Evolutionary conservation across 2,329 filamentous ascomycete genomes (phyloP).

Genomic region (Hortaea sp.): DNA sequence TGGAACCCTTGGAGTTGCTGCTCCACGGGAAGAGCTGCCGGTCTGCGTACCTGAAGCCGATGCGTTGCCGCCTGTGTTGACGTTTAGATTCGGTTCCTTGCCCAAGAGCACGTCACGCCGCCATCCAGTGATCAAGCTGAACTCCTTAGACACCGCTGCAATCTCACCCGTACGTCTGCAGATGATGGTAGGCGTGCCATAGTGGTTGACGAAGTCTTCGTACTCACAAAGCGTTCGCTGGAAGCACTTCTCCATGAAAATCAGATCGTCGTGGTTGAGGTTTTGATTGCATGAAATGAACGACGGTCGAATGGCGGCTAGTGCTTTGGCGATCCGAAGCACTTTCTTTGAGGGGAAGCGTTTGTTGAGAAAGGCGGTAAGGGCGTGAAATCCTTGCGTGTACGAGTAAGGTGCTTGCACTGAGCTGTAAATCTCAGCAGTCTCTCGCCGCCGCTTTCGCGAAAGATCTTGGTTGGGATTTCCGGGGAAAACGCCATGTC

Average conservation of each 20-base stretch:
- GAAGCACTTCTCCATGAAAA: conserved; percentile 97
- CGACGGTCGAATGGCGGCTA: conserved; percentile 82
- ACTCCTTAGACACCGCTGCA: conserved; percentile 92
- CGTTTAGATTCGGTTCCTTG: conserved; percentile 76
- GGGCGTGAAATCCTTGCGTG: conserved; percentile 77
- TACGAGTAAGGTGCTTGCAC: conserved; percentile 91
- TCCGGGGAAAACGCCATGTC: conserved; percentile 18
- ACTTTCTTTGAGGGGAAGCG: conserved; percentile 71
- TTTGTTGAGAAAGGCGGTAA: conserved; percentile 68
- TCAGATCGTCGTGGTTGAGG: conserved; percentile 76
- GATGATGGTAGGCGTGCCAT: conserved; percentile 82
- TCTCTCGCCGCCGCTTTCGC: conserved; percentile 53
- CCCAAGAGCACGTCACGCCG: conserved; percentile 80
- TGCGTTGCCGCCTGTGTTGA: conserved; percentile 54
- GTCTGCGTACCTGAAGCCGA: conserved; percentile 27
- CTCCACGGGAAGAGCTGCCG: conserved; percentile 37
- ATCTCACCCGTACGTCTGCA: conserved; percentile 88
- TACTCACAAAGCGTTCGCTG: conserved; percentile 88
- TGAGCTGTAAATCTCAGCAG: conserved; percentile 76
- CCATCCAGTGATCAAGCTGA: conserved; percentile 93
- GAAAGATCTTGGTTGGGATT: conserved; percentile 16
- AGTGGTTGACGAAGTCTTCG: conserved; percentile 81
- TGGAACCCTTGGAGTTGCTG: conserved; percentile 35
- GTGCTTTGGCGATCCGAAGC: conserved; percentile 71
- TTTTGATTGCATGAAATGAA: conserved; percentile 88